phyloP scores from a whole-genome alignment of 805 yeast species.

The Tetrapisispora iriomotensis region DNA sequence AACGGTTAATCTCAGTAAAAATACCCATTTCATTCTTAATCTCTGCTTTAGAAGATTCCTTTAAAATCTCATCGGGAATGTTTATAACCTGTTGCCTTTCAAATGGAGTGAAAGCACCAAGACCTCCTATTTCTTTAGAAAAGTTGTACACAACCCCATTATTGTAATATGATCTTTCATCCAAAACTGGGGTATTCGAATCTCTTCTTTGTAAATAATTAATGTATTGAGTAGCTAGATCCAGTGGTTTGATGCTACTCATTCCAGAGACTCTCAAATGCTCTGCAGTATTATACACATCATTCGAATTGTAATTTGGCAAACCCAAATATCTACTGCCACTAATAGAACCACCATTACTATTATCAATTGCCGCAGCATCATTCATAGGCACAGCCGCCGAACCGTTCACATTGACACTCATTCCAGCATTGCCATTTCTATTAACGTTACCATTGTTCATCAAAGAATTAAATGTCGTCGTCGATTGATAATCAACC shows the following conservation, averaged over 20 bases:
- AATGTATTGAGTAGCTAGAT: conserved; percentile 56
- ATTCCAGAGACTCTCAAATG: conserved; percentile 26
- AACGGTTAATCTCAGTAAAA: conserved; percentile 66
- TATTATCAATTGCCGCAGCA: too few species aligned
- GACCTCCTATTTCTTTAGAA: conserved; percentile 38
- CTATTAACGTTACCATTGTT: not conserved
- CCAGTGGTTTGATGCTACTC: conserved; percentile 31
- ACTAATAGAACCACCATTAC: not conserved
- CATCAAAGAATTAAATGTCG: conserved; percentile 1
- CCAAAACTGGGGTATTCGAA: conserved; percentile 45
- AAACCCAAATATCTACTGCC: not conserved
- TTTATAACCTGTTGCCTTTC: conserved; percentile 57
- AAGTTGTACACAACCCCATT: conserved; percentile 61
- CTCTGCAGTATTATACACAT: conserved; percentile 16
- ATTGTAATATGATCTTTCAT: conserved; percentile 40
- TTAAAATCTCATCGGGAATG: conserved; percentile 73
- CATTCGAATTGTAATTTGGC: not conserved
- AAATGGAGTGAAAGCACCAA: conserved; percentile 58
- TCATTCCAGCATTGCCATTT: not conserved
- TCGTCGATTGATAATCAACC: conserved; percentile 19
- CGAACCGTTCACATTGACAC: not conserved
- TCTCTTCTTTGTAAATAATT: conserved; percentile 48
- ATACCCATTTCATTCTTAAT: conserved; percentile 71
- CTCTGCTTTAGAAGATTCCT: conserved; percentile 59
- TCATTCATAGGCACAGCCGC: not conserved